phyloP scores from a whole-genome alignment of 2,329 filamentous ascomycete species.

The Botrytis elliptica region DNA sequence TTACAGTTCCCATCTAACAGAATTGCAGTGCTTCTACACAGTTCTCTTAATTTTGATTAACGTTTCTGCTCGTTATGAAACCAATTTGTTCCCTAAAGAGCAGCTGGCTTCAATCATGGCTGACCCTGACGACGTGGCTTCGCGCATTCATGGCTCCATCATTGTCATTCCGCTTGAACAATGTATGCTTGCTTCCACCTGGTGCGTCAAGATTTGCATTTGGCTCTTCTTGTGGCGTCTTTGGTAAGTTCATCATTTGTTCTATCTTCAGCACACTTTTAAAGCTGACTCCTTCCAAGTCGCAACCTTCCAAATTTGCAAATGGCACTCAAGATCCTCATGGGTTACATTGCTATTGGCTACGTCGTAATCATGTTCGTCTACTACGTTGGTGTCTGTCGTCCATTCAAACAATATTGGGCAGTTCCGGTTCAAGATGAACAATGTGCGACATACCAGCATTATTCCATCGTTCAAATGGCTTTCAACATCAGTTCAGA shows the following conservation, averaged over 20 bases:
- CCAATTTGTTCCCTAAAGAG: conserved; percentile 43
- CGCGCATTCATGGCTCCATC: conserved; percentile 46
- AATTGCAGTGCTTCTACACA: conserved; percentile 40
- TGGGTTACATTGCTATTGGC: conserved; percentile 47
- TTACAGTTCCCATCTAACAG: neutral
- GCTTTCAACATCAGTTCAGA: conserved; percentile 59
- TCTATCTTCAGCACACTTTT: neutral
- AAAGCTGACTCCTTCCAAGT: conserved; percentile 18
- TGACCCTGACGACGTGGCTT: conserved; percentile 42
- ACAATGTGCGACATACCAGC: conserved; percentile 51
- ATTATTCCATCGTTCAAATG: conserved; percentile 58
- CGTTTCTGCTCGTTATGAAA: conserved; percentile 41
- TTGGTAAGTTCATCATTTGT: conserved; percentile 23
- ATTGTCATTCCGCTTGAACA: conserved; percentile 50
- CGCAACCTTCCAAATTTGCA: conserved; percentile 23
- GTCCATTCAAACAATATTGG: conserved; percentile 57
- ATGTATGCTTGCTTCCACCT: conserved; percentile 48
- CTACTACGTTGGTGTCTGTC: conserved; percentile 47
- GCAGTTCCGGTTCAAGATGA: conserved; percentile 49
- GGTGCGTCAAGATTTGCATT: conserved; percentile 54
- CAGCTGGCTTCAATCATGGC: conserved; percentile 38
- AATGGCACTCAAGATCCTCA: conserved; percentile 47
- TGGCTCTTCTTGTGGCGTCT: conserved; percentile 44
- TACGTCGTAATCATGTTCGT: conserved; percentile 41
- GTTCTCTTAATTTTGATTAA: conserved; percentile 41